Evolutionary conservation across 257 asterid species (phyloP), one percentile per base, ranked within the genome.

Genomic region (Cinchona pubescens): DNA sequence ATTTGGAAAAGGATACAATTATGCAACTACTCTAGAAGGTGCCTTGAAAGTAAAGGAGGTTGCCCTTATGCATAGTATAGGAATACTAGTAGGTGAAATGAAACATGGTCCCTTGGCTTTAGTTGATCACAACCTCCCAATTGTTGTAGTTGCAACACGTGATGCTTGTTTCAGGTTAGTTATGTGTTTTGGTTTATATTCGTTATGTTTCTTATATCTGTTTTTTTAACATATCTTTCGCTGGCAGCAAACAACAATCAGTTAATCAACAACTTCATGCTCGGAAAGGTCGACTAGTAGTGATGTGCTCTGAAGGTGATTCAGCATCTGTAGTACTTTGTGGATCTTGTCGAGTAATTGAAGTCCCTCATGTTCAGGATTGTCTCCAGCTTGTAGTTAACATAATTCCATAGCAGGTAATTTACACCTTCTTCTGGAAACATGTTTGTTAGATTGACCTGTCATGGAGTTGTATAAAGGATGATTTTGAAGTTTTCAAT

Each of bases 201-300:
- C 16, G 59, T 34, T 59, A 42, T 7, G 34, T 1, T 53, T 32
- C 21, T 21, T 53, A 18, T 34, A 4, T 9, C 2, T 71, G 3
- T 34, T 34, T 32, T 38, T 38, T 38, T 38, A 38, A 38, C 42
- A 38, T 46, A 15, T 51, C 61, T 59, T 60, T 80, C 38, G 69
- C 76, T 74, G 19, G 78, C 96, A 94, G 99, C 87, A 94, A 94
- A 81, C 99, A 94, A 51, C 97, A 90, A 68, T 94, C 99, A 0
- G 99, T 94, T 35, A 94, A 92, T 87, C 99, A 94, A 83, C 99
- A 94, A 77, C 97, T 94, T 76, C 96, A 94, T 86, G 99, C 99
- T 29, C 90, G 99, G 70, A 94, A 94, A 87, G 99, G 99, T 67
- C 83, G 99, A 62, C 89, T 94, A 6, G 88, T 94, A 75, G 97